Evolutionary conservation across 2,329 filamentous ascomycete genomes (phyloP).

Genomic region (Fusarium goolgardi): DNA sequence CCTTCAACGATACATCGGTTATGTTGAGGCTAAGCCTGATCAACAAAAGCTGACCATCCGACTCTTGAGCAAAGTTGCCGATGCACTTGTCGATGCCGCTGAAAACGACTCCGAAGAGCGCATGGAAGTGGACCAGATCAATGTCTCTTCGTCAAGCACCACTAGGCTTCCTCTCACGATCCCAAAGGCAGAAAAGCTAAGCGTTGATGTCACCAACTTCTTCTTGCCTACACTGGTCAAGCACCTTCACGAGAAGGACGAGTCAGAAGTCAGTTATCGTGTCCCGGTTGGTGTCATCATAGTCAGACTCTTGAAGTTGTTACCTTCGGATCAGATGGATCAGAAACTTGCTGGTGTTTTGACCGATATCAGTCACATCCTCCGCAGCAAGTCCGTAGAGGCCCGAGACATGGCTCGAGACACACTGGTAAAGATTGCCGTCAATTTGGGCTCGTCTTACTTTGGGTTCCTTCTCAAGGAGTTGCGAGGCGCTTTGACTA

Average conservation of each 20-base stretch:
- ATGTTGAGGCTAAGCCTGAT: constrained; percentile 82
- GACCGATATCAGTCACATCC: constrained; percentile 91
- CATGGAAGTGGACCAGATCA: constrained; percentile 57
- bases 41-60: constrained; percentile 87
- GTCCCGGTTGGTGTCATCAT: constrained; percentile 90
- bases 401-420: constrained; percentile 91
- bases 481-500: constrained; percentile 81
- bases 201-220: constrained; percentile 76
- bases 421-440: constrained; percentile 85
- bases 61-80: constrained; percentile 82
- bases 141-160: constrained; percentile 42
- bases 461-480: constrained; percentile 96
- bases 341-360: constrained; percentile 83
- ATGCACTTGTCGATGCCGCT: constrained; percentile 75
- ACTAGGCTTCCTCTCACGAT: constrained; percentile 71
- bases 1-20: constrained; percentile 84
- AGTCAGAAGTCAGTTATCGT: constrained; percentile 91
- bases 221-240: constrained; percentile 83
- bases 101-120: constrained; percentile 52
- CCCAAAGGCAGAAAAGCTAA: constrained; percentile 74
- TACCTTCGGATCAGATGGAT: constrained; percentile 79
- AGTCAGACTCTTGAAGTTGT: constrained; percentile 84
- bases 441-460: constrained; percentile 82
- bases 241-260: constrained; percentile 93
- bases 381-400: constrained; percentile 89